Conservation (phyloP, 495 filamentous ascomycete species). For the Glonium stellatum region DNA sequence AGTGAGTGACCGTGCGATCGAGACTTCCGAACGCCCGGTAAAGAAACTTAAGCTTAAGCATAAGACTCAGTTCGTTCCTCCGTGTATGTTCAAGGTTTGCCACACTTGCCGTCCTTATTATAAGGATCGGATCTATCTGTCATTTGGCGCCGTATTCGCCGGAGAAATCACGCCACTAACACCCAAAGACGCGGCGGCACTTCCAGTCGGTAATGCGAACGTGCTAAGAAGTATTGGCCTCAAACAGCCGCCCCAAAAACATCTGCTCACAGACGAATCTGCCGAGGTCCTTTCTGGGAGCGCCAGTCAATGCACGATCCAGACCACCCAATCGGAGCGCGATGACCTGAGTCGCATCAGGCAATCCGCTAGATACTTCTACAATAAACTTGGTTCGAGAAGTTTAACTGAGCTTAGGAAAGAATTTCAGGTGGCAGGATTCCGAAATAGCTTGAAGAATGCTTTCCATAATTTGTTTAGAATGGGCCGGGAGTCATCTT, state of each 20-base stretch:
- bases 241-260: conserved; percentile 3
- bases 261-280: background rate
- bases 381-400: conserved; percentile 12
- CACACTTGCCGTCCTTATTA: conserved; percentile 36
- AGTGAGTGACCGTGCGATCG: background rate
- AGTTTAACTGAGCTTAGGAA: conserved; percentile 3
- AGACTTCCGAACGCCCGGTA: too few relatives aligned
- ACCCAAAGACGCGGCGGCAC: conserved; percentile 15
- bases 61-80: background rate
- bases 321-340: conserved; percentile 18
- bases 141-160: conserved; percentile 31
- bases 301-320: conserved; percentile 17
- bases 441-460: conserved; percentile 13
- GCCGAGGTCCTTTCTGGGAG: background rate
- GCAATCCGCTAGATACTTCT: conserved; percentile 15
- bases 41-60: background rate
- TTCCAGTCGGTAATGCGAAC: conserved; percentile 24
- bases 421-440: background rate
- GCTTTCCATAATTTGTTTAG: conserved; percentile 20
- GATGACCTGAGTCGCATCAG: conserved; percentile 4
- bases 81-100: conserved; percentile 32
- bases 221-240: conserved; percentile 29
- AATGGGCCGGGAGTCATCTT: conserved; percentile 1
- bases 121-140: conserved; percentile 35
- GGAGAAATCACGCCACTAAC: conserved; percentile 26